Evolutionary conservation across 495 filamentous ascomycete species (phyloP).

Genomic region (Podospora appendiculata): DNA sequence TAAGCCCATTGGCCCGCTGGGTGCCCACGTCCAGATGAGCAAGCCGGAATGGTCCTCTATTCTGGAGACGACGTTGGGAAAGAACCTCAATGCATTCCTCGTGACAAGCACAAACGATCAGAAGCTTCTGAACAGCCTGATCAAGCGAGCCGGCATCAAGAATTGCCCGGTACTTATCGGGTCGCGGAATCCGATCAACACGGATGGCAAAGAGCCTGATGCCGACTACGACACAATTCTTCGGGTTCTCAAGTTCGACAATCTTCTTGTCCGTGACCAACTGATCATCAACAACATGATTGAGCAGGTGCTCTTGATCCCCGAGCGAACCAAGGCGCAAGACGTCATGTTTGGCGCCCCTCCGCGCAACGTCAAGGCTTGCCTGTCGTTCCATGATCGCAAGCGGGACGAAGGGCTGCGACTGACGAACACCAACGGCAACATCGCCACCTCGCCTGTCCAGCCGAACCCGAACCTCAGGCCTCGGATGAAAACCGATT

Average conservation of each 20-base stretch:
- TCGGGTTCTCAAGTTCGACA: conserved; percentile 72
- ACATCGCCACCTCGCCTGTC: conserved; percentile 24
- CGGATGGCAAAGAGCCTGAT: conserved; percentile 64
- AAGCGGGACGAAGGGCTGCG: conserved; percentile 56
- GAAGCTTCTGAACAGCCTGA: conserved; percentile 50
- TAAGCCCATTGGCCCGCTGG: conserved; percentile 80
- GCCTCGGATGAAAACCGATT: conserved; percentile 77
- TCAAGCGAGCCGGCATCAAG: conserved; percentile 48
- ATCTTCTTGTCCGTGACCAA: conserved; percentile 66
- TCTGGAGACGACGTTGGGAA: conserved; percentile 65
- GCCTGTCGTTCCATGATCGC: conserved; percentile 53
- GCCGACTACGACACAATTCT: conserved; percentile 64
- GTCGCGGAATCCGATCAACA: conserved; percentile 50
- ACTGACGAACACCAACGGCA: conserved; percentile 47
- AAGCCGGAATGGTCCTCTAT: conserved; percentile 81
- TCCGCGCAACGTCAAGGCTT: conserved; percentile 64
- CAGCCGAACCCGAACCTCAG: conserved; percentile 20
- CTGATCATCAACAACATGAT: conserved; percentile 76
- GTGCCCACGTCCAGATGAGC: conserved; percentile 61
- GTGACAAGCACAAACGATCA: conserved; percentile 69
- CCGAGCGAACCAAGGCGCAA: conserved; percentile 55
- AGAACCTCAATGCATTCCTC: conserved; percentile 62
- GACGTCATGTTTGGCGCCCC: conserved; percentile 57
- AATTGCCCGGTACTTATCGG: conserved; percentile 60
- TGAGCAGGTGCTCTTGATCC: conserved; percentile 78